phyloP scores from a whole-genome alignment of 169 alveolate species.

The Plasmodium knowlesi region DNA sequence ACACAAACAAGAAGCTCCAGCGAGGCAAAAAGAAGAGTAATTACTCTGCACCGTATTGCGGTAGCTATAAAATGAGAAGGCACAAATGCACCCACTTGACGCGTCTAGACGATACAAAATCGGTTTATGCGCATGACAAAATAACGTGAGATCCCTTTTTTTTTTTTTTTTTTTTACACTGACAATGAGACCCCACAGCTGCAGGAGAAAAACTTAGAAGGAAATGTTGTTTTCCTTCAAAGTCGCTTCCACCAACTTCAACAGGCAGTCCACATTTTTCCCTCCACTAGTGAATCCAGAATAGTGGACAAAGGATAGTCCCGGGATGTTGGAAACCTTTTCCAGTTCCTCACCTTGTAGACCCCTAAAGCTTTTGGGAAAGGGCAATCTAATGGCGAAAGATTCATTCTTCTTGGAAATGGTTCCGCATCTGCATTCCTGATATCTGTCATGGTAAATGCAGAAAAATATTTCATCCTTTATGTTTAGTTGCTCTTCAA shows the following conservation, averaged over 20 bases:
- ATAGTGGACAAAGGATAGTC: slow-evolving; percentile 82
- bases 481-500: slow-evolving; percentile 78
- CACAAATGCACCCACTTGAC: background rate
- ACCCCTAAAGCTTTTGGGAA: slow-evolving; percentile 84
- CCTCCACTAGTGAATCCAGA: slow-evolving; percentile 88
- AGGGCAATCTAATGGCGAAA: slow-evolving; percentile 81
- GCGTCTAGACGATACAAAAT: background rate
- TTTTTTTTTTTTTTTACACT: background rate
- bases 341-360: slow-evolving; percentile 78
- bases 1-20: background rate
- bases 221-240: slow-evolving; percentile 47
- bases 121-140: background rate
- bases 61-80: background rate
- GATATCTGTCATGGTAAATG: slow-evolving; percentile 62
- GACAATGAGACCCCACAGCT: background rate
- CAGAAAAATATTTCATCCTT: slow-evolving; percentile 75
- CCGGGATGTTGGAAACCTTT: slow-evolving; percentile 80
- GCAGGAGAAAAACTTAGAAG: background rate
- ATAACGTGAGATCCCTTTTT: background rate
- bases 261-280: slow-evolving; percentile 67
- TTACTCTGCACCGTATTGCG: background rate
- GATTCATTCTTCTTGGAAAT: slow-evolving; percentile 76
- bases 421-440: slow-evolving; percentile 75
- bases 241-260: slow-evolving; percentile 59
- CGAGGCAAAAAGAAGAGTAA: background rate